Evolutionary conservation across 441 rosid genomes (phyloP).

Genomic region (Jatropha podagrica): DNA sequence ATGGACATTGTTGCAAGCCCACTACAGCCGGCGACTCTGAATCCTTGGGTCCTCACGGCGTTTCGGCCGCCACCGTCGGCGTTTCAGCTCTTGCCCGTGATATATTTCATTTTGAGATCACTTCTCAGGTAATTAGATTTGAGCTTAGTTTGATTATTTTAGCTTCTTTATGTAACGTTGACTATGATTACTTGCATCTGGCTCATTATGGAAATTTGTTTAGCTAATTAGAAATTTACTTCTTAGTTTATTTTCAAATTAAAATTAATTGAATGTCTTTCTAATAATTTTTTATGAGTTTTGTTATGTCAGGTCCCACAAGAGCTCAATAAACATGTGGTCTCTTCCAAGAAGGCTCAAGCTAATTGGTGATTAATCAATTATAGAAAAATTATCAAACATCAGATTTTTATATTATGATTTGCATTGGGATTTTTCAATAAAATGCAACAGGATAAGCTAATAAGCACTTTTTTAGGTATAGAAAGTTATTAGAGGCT

Average conservation of each 20-base stretch:
- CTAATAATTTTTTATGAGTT: background rate
- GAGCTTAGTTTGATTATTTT: background rate
- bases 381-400: no score
- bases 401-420: background rate
- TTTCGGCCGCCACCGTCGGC: conserved; percentile 57
- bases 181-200: background rate
- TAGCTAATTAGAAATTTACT: background rate
- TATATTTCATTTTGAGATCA: conserved; percentile 67
- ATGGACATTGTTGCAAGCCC: conserved; percentile 49
- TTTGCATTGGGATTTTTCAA: background rate
- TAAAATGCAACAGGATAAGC: no score
- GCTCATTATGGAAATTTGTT: background rate
- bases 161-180: background rate
- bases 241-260: background rate
- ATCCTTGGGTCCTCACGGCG: conserved; percentile 58
- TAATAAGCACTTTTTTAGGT: conserved; percentile 41
- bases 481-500: conserved; percentile 66
- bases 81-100: conserved; percentile 81
- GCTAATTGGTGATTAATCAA: conserved; percentile 63
- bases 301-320: conserved; percentile 55
- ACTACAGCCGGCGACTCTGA: conserved; percentile 43
- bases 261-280: background rate
- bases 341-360: conserved; percentile 85
- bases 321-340: conserved; percentile 64
- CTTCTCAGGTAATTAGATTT: conserved; percentile 50